Percentiles rank a stretch among this genome's conserved stretches.
These are phyloP conservation scores for Melastoma candidum DNA, from an alignment of 441 rosid species.

Conservation along the genomic window DNA sequence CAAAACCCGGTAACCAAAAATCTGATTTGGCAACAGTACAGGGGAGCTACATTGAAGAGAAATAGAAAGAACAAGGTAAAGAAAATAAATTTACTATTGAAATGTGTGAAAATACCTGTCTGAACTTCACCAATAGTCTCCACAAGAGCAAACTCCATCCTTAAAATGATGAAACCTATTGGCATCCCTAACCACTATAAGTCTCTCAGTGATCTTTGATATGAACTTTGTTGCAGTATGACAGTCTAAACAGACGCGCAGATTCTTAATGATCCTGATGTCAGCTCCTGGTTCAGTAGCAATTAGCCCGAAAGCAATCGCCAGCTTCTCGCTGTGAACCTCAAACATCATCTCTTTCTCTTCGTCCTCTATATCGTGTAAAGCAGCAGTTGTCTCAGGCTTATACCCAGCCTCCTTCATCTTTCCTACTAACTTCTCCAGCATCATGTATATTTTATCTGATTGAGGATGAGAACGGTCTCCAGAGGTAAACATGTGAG, in stretches of 20 bases:
- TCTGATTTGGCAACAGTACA: too few relatives aligned
- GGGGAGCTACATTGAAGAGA: too few relatives aligned
- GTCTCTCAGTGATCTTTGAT: conserved; percentile 58
- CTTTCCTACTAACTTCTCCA: conserved; percentile 51
- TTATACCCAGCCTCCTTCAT: conserved; percentile 71
- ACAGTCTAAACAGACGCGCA: conserved; percentile 71
- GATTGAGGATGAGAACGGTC: conserved; percentile 61
- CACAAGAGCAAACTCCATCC: conserved; percentile 67
- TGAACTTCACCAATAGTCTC: conserved; percentile 58
- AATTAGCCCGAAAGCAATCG: conserved; percentile 72
- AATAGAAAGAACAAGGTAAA: too few relatives aligned
- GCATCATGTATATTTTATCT: conserved; percentile 42
- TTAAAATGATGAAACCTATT: conserved; percentile 73
- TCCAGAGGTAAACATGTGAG: conserved; percentile 61
- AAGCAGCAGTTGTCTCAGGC: conserved; percentile 46
- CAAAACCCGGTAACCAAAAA: too few relatives aligned
- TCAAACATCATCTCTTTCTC: conserved; percentile 66
- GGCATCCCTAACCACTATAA: conserved; percentile 70
- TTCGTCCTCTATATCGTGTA: conserved; percentile 85
- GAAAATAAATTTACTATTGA: too few relatives aligned
- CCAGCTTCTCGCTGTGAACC: conserved; percentile 73
- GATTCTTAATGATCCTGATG: conserved; percentile 68
- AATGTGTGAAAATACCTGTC: too few relatives aligned
- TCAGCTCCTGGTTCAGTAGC: conserved; percentile 58
- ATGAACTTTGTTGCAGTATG: conserved; percentile 62